phyloP scores from a whole-genome alignment of 441 rosid species.

The Gossypium schwendimanii region DNA sequence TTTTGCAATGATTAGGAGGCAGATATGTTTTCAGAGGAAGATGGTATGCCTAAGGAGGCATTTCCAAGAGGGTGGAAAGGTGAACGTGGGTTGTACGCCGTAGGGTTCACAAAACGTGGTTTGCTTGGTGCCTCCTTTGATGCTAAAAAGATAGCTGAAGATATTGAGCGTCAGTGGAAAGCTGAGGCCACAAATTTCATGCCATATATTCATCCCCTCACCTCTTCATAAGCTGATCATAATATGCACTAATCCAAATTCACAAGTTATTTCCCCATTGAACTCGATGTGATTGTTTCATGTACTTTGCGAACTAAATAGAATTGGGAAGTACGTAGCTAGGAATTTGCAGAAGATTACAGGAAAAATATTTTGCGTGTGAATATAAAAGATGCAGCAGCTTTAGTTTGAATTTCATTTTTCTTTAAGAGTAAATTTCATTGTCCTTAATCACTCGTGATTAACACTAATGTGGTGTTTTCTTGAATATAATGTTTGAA shows the following conservation, averaged over 20 bases:
- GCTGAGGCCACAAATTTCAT: conserved; percentile 18
- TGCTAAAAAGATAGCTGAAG: conserved; percentile 58
- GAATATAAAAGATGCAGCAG: neutral
- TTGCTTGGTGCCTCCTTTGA: conserved; percentile 64
- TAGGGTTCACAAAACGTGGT: conserved; percentile 74
- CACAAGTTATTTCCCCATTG: conserved; percentile 8
- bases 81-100: conserved; percentile 60
- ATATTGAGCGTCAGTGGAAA: conserved; percentile 35
- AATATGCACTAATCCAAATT: neutral
- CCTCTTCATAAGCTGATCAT: no score
- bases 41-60: conserved; percentile 50
- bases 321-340: neutral
- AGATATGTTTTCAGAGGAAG: conserved; percentile 51
- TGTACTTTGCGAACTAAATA: neutral
- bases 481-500: neutral
- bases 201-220: neutral
- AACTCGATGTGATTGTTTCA: conserved; percentile 9
- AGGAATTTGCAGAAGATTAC: conserved; percentile 2
- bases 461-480: neutral
- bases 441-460: no score
- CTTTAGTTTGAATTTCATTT: no score
- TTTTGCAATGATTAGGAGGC: conserved; percentile 31
- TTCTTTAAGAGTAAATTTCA: no score
- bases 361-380: conserved; percentile 1
- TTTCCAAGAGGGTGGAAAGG: conserved; percentile 92